These are phyloP conservation scores for Trichoderma pleuroti DNA, from an alignment of 2,329 filamentous ascomycete genomes.

Conservation along the genomic window DNA sequence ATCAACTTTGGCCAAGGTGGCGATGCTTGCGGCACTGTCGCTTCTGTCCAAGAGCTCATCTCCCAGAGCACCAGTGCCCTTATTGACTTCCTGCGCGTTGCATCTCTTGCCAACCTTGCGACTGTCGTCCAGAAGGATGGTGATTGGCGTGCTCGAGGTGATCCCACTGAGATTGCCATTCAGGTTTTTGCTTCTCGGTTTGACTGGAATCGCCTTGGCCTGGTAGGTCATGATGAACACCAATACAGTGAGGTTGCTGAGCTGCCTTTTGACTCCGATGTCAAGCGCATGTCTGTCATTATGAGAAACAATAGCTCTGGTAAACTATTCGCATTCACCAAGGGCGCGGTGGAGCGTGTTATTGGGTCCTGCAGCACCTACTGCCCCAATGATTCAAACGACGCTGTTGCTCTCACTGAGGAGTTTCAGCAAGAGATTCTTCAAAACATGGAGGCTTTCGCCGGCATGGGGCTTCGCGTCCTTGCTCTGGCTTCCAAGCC, in stretches of 20 bases:
- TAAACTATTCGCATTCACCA: neutral
- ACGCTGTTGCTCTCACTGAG: neutral
- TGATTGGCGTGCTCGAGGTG: constrained; percentile 61
- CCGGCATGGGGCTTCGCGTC: neutral
- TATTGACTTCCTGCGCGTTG: neutral
- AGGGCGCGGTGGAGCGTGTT: neutral
- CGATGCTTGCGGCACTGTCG: constrained; percentile 28
- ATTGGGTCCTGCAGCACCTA: neutral
- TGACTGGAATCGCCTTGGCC: constrained; percentile 54
- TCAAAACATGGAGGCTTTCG: neutral
- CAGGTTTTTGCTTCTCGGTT: constrained; percentile 71
- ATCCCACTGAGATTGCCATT: constrained; percentile 66
- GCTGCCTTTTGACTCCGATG: neutral
- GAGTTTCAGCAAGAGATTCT: neutral
- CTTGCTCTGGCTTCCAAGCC: neutral
- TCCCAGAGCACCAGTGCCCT: neutral
- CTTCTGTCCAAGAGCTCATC: constrained; percentile 23
- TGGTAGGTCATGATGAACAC: constrained; percentile 59
- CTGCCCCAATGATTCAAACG: neutral
- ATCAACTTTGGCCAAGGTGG: constrained; percentile 22
- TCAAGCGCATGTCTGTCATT: neutral
- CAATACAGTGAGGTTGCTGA: neutral
- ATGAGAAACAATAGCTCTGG: neutral
- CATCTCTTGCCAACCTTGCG: neutral
- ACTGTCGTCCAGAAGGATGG: constrained; percentile 50